Base-by-base conservation (phyloP, 176 grass and related monocot species). In the Hsuehochloa calcarea region DNA sequence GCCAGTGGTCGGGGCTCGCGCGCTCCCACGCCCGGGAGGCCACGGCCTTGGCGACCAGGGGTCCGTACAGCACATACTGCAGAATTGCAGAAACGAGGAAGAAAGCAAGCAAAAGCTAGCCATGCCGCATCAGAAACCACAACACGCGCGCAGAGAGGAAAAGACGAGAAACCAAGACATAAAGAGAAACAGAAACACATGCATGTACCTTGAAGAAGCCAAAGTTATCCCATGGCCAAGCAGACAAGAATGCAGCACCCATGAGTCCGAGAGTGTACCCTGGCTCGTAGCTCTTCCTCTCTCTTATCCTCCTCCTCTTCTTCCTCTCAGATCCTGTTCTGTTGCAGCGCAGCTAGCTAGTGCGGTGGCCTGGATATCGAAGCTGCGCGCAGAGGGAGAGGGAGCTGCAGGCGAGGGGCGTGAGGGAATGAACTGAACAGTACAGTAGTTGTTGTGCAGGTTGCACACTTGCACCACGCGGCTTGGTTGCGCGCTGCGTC, bases 151-250 rank as follows among this genome's bases (percentile, higher is more conserved):
- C 67, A 22, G 67, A 46, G 17, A n/a, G 19, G 35, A 27, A 3
- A 55, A 10, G 6, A 29, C 50, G 1, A 17, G 6, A 17, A 10
- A 16, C 8, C 4, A 26, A 61, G n/a, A 26, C 54, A 56, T 26
- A 10, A 61, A 61, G 58, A 11, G 56, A 60, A 60, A 20, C 35
- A 26, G 16, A 25, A 15, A 46, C 45, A 10, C 13, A 10, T 5
- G 31, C 3, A 12, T 25, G 2, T 74, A 90, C 95, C 92, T 97
- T 97, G 95, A 88, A 97, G 10, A 65, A 41, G n/a, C 92, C 95
- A 38, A 97, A 79, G 78, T 91, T 90, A 3, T 97, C 90, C 92
- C 95, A 97, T 16, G 95, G 95, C 95, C 95, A 97, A 3, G 91
- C 90, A 4, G 85, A 89, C 56, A 97, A 65, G 58, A 81, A 20